Conservation (phyloP, 768 basidiomycete genomes). For the Scleroderma citrinum region DNA sequence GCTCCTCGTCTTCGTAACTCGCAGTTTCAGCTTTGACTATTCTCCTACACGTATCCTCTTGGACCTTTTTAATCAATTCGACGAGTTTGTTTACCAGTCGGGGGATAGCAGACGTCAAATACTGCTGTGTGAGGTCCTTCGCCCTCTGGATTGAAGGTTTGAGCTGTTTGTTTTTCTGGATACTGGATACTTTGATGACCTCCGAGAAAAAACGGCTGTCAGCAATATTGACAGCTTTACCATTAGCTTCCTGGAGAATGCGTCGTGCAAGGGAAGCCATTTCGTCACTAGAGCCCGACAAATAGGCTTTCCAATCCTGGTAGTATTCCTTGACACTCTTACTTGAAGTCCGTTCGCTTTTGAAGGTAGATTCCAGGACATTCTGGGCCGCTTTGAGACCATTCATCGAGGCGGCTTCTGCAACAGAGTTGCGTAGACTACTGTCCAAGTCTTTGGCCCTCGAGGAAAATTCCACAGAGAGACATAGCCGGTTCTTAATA, state of each 20-base stretch:
- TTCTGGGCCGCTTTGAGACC: neutral
- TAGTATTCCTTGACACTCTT: too few species aligned
- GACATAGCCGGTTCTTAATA: slow-evolving; percentile 12
- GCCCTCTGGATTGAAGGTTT: neutral
- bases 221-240: neutral
- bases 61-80: slow-evolving; percentile 5
- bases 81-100: slow-evolving; percentile 8
- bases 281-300: neutral
- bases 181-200: slow-evolving; percentile 1
- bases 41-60: neutral
- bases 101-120: neutral
- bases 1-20: slow-evolving; percentile 6
- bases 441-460: slow-evolving; percentile 1
- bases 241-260: slow-evolving; percentile 2
- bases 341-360: too few species aligned
- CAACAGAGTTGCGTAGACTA: neutral
- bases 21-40: neutral
- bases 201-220: slow-evolving; percentile 14
- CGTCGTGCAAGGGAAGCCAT: neutral
- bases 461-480: slow-evolving; percentile 3
- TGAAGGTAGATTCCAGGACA: neutral
- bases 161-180: slow-evolving; percentile 4
- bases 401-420: slow-evolving; percentile 2
- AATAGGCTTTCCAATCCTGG: too few species aligned
- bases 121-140: neutral